Percentiles rank a stretch among this genome's conserved stretches.
These are phyloP conservation scores for Chaetothyriales sp. DNA, from an alignment of 2,329 filamentous ascomycete species.

Conservation along the genomic window DNA sequence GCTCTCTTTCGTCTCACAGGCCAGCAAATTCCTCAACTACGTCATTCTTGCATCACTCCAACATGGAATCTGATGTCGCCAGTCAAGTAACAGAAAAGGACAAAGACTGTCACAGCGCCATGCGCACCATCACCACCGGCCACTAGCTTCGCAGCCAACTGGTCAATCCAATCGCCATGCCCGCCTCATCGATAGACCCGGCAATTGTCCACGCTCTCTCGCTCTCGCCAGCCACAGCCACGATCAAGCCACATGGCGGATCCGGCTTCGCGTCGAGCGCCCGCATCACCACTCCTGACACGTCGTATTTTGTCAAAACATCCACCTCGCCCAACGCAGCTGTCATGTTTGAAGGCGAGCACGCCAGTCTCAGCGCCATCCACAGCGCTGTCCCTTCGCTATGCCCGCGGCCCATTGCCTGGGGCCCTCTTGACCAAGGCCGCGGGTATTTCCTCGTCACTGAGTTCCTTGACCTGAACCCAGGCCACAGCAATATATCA, in stretches of 20 bases:
- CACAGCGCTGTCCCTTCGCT: conserved; percentile 56
- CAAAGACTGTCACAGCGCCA: too few species aligned
- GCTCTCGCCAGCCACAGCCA: conserved; percentile 22
- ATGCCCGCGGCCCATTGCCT: conserved; percentile 61
- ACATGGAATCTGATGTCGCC: too few species aligned
- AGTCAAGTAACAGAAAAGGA: too few species aligned
- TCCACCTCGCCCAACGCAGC: conserved; percentile 21
- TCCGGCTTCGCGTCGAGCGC: conserved; percentile 34
- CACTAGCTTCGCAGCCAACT: too few species aligned
- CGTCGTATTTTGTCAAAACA: conserved; percentile 30
- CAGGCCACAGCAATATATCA: conserved; percentile 9
- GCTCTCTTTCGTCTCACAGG: too few species aligned
- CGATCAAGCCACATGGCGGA: conserved; percentile 25
- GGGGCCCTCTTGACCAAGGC: conserved; percentile 43
- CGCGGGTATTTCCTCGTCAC: conserved; percentile 50
- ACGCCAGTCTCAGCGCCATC: conserved; percentile 72
- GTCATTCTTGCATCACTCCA: too few species aligned
- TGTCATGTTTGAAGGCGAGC: conserved; percentile 51
- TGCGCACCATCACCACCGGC: too few species aligned
- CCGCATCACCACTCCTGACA: conserved; percentile 24
- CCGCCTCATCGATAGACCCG: conserved; percentile 11
- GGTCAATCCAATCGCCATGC: too few species aligned
- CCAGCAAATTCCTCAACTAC: too few species aligned
- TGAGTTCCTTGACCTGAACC: conserved; percentile 60
- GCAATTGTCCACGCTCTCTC: conserved; percentile 28